Conservation (phyloP, 495 filamentous ascomycete genomes). For the Aspergillus heteromorphus region DNA sequence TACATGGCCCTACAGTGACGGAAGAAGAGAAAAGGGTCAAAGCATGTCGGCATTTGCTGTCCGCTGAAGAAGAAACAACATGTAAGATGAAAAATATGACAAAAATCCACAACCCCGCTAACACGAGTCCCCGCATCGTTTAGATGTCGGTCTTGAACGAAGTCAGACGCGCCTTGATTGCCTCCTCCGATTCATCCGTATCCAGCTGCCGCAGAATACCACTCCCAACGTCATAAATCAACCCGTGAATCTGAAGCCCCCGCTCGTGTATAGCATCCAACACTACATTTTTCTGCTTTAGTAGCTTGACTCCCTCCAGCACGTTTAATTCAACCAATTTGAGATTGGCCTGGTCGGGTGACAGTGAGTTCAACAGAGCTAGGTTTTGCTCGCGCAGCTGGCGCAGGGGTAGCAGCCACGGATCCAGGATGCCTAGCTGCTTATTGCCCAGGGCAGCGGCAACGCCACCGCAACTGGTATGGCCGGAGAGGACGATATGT, state of each 20-base stretch:
- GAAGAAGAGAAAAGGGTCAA: background rate
- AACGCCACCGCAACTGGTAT: slow-evolving; percentile 77
- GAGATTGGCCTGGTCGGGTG: slow-evolving; percentile 38
- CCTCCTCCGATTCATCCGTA: slow-evolving; percentile 33
- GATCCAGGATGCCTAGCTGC: slow-evolving; percentile 73
- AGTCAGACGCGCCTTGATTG: slow-evolving; percentile 32
- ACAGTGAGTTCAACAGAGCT: slow-evolving; percentile 42
- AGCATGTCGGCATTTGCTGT: background rate
- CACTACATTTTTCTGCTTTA: slow-evolving; percentile 57
- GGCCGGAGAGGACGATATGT: slow-evolving; percentile 80
- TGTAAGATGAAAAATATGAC: background rate
- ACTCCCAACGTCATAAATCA: slow-evolving; percentile 60
- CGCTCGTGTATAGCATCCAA: slow-evolving; percentile 62
- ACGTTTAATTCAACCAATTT: slow-evolving; percentile 68
- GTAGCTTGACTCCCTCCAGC: slow-evolving; percentile 54
- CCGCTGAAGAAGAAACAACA: background rate
- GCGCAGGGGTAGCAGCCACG: slow-evolving; percentile 71
- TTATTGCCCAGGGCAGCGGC: slow-evolving; percentile 60
- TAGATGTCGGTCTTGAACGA: slow-evolving; percentile 36
- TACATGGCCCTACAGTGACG: background rate
- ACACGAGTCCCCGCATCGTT: background rate
- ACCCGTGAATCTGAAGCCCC: slow-evolving; percentile 68
- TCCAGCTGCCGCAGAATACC: slow-evolving; percentile 58
- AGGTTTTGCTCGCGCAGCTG: slow-evolving; percentile 53
- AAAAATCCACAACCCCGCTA: background rate